phyloP scores from a whole-genome alignment of 2,329 filamentous ascomycete genomes.

The Didymella segeticola region DNA sequence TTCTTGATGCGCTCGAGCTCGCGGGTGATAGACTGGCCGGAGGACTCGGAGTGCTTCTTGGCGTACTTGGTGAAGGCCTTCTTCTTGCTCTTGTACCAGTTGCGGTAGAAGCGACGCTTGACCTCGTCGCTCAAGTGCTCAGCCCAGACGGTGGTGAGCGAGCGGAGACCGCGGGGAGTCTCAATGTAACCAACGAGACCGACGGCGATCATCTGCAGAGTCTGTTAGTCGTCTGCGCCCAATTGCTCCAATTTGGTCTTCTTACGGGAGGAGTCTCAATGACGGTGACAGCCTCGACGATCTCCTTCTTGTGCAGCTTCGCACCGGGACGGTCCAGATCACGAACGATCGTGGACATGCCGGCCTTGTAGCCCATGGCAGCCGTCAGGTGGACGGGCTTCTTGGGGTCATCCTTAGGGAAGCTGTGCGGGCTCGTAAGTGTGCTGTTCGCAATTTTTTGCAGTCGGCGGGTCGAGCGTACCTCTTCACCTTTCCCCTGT shows the following conservation, averaged over 20 bases:
- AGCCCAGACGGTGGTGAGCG: slow-evolving; percentile 99
- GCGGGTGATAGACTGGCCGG: slow-evolving; percentile 87
- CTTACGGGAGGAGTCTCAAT: slow-evolving; percentile 69
- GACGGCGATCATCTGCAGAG: slow-evolving; percentile 93
- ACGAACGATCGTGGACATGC: slow-evolving; percentile 99
- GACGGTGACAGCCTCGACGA: slow-evolving; percentile 52
- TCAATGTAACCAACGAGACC: slow-evolving; percentile 99
- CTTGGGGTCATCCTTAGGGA: slow-evolving; percentile 99
- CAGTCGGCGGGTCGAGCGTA: slow-evolving; percentile 62
- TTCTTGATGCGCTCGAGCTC: slow-evolving; percentile 99
- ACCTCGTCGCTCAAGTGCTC: slow-evolving; percentile 98
- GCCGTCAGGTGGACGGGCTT: slow-evolving; percentile 99
- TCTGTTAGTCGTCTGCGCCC: slow-evolving; percentile 25
- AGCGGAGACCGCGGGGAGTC: slow-evolving; percentile 98
- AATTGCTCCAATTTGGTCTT: slow-evolving; percentile 70
- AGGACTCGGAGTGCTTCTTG: slow-evolving; percentile 98
- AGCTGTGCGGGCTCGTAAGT: slow-evolving; percentile 63
- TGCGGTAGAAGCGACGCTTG: slow-evolving; percentile 99
- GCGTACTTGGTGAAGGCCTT: slow-evolving; percentile 99
- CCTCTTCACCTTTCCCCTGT: slow-evolving; percentile 98
- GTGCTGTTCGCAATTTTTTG: slow-evolving; percentile 27
- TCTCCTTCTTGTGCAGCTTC: slow-evolving; percentile 90
- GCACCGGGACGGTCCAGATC: slow-evolving; percentile 98
- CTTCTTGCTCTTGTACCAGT: slow-evolving; percentile 99
- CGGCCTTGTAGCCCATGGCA: slow-evolving; percentile 99